Evolutionary conservation across 1,139 yeast genomes (phyloP), one percentile per base, ranked within the genome.

Genomic region (Blastobotrys indianensis): DNA sequence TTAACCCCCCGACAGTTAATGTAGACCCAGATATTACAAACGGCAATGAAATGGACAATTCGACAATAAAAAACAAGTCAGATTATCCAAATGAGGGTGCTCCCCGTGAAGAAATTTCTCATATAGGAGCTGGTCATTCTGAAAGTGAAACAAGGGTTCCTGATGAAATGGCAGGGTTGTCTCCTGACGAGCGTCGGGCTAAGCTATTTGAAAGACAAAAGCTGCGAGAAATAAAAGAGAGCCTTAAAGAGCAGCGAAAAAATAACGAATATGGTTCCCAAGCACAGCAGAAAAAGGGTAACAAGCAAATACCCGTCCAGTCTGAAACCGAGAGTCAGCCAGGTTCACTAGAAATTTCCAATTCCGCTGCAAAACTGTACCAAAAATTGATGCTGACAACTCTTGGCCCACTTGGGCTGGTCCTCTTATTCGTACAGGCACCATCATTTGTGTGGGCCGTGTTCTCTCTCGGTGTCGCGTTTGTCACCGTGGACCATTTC

Each of bases 351-450:
- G 37, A 32, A 13, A 11, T 34, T 2, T 17, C 31, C 13, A n/a
- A 39, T 9, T n/a, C 41, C 4, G n/a, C 23, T 12, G 15, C 37
- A 2, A 20, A 20, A 20, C 7, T 20, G 7, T 20, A 20, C 25
- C 25, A 20, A 7, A 7, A 16, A 7, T 23, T 30, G 9, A 37
- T 35, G 10, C 31, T 31, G 37, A 5, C 36, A 12, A 35, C 36
- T 2, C 16, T 39, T 15, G 34, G 39, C 17, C 49, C 49, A 30
- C 10, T 40, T 4, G 46, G 44, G 2, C 13, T 36, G 4, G 10
- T 41, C 11, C 28, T 47, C 41, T 20, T 42, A 4, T 36, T 33
- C 11, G 20, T 48, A 16, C 46, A 48, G n/a, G 47, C 46, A 20
- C 39, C 45, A 10, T 30, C 29, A 1, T 13, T 40, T 5, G 13